phyloP scores from a whole-genome alignment of 805 yeast genomes.

The Candida sithepensis region DNA sequence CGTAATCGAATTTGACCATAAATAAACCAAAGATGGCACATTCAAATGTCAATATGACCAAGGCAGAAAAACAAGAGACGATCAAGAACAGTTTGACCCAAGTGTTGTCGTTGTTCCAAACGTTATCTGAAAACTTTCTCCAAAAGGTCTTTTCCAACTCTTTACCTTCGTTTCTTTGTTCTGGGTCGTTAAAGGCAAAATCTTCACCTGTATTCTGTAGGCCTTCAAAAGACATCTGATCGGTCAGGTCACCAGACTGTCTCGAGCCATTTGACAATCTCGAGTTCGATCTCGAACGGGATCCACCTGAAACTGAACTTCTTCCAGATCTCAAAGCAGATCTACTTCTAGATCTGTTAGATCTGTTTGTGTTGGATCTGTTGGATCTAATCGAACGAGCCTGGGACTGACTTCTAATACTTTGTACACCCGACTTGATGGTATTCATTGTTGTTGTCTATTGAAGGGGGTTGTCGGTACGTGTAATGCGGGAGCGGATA shows the following conservation, averaged over 20 bases:
- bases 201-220: slow-evolving; percentile 8
- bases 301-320: slow-evolving; percentile 2
- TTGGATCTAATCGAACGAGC: slow-evolving; percentile 9
- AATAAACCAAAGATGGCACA: slow-evolving; percentile 37
- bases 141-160: slow-evolving; percentile 10
- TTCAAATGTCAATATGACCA: slow-evolving; percentile 34
- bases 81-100: slow-evolving; percentile 26
- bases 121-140: slow-evolving; percentile 12
- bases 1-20: slow-evolving; percentile 28
- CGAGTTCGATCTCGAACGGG: slow-evolving; percentile 14
- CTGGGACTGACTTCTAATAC: slow-evolving; percentile 8
- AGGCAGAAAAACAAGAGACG: slow-evolving; percentile 34
- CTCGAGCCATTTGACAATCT: slow-evolving; percentile 5
- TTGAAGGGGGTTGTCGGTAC: neutral
- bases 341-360: slow-evolving; percentile 12
- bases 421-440: neutral
- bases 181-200: slow-evolving; percentile 12
- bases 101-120: slow-evolving; percentile 14
- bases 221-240: slow-evolving; percentile 10
- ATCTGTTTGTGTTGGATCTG: slow-evolving; percentile 10
- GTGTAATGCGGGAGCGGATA: neutral
- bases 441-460: neutral
- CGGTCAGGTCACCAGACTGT: slow-evolving; percentile 3
- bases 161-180: slow-evolving; percentile 8
- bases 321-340: slow-evolving; percentile 8